These are phyloP conservation scores for Amoebophrya sp. DNA, from an alignment of 169 alveolate species.

Conservation along the genomic window DNA sequence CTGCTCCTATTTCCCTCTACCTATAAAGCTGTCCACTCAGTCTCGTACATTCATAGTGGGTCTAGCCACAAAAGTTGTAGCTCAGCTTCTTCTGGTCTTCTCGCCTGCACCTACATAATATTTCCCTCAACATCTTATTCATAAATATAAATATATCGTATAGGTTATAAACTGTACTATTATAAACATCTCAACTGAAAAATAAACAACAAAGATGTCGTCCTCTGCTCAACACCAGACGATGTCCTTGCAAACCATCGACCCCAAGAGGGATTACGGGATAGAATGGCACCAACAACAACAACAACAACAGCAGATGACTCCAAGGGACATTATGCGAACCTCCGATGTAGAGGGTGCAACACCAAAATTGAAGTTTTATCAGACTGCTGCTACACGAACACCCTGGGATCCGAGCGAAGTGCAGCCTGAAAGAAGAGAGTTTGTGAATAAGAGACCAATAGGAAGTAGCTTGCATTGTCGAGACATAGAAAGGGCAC, in stretches of 20 bases:
- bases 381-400: neutral
- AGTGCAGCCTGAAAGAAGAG: neutral
- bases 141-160: no score
- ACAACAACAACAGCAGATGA: neutral
- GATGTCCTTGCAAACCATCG: slow-evolving; percentile 19
- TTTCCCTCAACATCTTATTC: no score
- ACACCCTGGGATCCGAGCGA: neutral
- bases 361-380: neutral
- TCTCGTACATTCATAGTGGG: no score
- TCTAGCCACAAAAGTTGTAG: no score
- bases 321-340: neutral
- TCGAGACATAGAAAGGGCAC: neutral
- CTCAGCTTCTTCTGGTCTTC: no score
- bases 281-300: neutral
- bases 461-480: neutral
- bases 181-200: no score
- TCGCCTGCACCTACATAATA: no score
- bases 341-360: neutral
- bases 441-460: neutral
- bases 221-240: no score
- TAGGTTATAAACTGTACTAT: no score
- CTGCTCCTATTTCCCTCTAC: no score
- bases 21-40: no score
- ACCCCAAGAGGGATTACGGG: neutral
- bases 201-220: no score